Percentiles rank a stretch among this genome's conserved stretches.
phyloP scores from a whole-genome alignment of 768 basidiomycete species.

The Pleurotus tuoliensis region DNA sequence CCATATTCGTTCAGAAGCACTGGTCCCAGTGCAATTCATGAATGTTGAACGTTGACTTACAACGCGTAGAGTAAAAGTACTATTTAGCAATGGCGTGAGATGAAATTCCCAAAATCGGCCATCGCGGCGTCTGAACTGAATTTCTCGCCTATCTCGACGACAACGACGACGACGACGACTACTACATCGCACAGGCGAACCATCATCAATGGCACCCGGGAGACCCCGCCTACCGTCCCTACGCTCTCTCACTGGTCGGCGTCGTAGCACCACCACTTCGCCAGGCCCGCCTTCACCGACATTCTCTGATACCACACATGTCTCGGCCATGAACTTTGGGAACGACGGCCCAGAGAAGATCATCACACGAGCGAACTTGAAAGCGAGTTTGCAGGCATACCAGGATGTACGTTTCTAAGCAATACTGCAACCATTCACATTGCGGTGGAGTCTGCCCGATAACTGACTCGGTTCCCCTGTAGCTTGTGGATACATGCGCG shows the following conservation, averaged over 20 bases:
- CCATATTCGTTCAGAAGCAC: too few relatives aligned
- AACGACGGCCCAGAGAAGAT: slow-evolving; percentile 74
- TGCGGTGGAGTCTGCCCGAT: neutral
- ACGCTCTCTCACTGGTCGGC: slow-evolving; percentile 41
- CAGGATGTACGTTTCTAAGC: slow-evolving; percentile 57
- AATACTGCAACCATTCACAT: neutral
- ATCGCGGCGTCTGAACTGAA: too few relatives aligned
- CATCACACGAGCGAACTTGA: slow-evolving; percentile 76
- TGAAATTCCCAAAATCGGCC: too few relatives aligned
- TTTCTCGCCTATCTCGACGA: neutral
- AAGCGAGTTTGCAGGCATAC: slow-evolving; percentile 73
- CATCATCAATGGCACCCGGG: slow-evolving; percentile 32
- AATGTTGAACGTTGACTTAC: too few relatives aligned
- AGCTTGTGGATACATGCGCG: slow-evolving; percentile 76
- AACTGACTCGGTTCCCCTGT: slow-evolving; percentile 5
- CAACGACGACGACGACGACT: neutral
- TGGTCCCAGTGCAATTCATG: too few relatives aligned
- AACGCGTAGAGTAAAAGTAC: too few relatives aligned
- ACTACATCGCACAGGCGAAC: neutral
- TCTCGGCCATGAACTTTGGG: slow-evolving; percentile 74
- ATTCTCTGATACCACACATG: slow-evolving; percentile 77
- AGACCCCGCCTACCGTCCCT: slow-evolving; percentile 48
- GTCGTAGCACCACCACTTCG: slow-evolving; percentile 33
- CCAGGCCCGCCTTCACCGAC: slow-evolving; percentile 76
- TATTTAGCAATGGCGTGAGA: too few relatives aligned